A percentile compares a stretch with the other conserved stretches of the same genome.
These are phyloP conservation scores for Claviceps paspali DNA, from an alignment of 2,329 filamentous ascomycete species.

Conservation along the genomic window DNA sequence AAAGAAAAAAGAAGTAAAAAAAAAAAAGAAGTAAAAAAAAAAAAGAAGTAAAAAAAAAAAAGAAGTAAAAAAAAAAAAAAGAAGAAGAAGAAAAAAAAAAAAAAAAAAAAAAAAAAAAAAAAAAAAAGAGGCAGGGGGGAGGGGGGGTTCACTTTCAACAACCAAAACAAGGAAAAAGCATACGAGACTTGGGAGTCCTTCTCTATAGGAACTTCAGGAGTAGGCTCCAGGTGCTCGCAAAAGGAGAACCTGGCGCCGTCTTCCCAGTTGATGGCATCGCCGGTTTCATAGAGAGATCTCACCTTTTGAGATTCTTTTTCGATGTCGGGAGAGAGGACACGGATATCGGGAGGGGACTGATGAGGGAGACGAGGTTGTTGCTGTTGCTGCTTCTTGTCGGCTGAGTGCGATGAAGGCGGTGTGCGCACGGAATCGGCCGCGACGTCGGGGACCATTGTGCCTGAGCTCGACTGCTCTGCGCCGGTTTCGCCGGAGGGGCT, in stretches of 20 bases:
- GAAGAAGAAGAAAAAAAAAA: neutral
- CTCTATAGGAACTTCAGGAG: conserved; percentile 34
- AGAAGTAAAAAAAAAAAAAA: too few relatives aligned
- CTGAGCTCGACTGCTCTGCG: too few relatives aligned
- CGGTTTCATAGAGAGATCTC: conserved; percentile 48
- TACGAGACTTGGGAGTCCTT: conserved; percentile 40
- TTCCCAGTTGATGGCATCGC: conserved; percentile 37
- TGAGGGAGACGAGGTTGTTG: neutral
- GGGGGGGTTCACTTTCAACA: conserved; percentile 10
- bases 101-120: conserved; percentile 1
- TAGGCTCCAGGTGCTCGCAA: conserved; percentile 32
- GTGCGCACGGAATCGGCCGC: conserved; percentile 1
- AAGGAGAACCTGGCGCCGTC: conserved; percentile 33
- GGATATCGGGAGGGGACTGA: conserved; percentile 28
- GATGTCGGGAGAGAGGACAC: conserved; percentile 36
- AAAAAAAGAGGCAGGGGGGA: too few relatives aligned
- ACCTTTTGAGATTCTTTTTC: conserved; percentile 53
- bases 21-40: too few relatives aligned
- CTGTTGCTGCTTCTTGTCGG: neutral
- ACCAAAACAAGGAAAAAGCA: conserved; percentile 31
- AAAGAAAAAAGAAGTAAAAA: too few relatives aligned
- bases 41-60: too few relatives aligned
- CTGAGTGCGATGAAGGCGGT: neutral
- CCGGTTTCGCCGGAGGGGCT: too few relatives aligned
- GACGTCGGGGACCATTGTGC: conserved; percentile 3